Conservation (phyloP, 2,329 filamentous ascomycete species). For the Beauveria sp. region DNA sequence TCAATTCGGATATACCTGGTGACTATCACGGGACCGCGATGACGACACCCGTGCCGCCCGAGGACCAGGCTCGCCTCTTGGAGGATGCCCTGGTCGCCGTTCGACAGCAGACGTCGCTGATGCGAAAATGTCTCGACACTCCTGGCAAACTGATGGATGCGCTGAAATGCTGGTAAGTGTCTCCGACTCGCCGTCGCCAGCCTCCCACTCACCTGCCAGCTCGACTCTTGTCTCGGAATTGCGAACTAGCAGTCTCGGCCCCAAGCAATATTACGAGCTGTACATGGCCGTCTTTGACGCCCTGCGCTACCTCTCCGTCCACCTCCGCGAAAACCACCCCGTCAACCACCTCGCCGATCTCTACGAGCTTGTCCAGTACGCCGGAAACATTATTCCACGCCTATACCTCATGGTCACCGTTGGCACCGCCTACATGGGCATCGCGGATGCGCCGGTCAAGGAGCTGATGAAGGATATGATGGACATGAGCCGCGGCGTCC, state of each 20-base stretch:
- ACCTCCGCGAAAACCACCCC: conserved; percentile 93
- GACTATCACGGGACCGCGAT: conserved; percentile 20
- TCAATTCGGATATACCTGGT: conserved; percentile 37
- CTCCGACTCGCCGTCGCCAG: not conserved
- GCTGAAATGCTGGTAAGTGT: conserved; percentile 93
- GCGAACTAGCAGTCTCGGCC: conserved; percentile 91
- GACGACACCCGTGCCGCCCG: conserved; percentile 54
- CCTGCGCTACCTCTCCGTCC: conserved; percentile 88
- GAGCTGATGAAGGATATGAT: conserved; percentile 99
- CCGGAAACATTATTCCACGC: conserved; percentile 92
- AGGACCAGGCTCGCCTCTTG: conserved; percentile 84
- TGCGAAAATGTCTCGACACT: conserved; percentile 96
- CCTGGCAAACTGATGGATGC: conserved; percentile 99
- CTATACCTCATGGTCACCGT: conserved; percentile 99
- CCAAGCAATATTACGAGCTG: conserved; percentile 98
- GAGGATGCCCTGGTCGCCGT: conserved; percentile 96
- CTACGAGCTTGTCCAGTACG: conserved; percentile 96
- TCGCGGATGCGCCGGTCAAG: conserved; percentile 96
- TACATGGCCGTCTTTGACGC: conserved; percentile 99
- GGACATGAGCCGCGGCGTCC: conserved; percentile 98
- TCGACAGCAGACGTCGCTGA: conserved; percentile 90
- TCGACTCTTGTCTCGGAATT: conserved; percentile 98
- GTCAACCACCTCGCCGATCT: conserved; percentile 96
- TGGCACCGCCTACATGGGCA: conserved; percentile 97
- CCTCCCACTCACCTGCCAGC: conserved; percentile 38